A percentile compares a stretch with the other conserved stretches of the same genome.
phyloP scores from a whole-genome alignment of 179 eudicot genomes.

The Silene noctiflora region DNA sequence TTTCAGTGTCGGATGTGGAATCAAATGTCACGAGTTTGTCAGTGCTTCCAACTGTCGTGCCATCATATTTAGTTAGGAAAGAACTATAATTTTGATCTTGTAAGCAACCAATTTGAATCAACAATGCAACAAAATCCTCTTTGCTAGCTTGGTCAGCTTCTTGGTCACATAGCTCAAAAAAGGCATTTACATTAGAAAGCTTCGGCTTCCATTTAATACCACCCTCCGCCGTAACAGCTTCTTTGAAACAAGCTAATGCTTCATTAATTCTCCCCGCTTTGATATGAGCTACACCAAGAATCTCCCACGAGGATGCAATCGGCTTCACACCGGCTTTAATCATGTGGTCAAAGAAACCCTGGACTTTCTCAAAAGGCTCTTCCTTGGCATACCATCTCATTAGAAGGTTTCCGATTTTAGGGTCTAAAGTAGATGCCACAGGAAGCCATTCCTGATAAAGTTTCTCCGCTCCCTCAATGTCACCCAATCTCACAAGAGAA shows the following conservation, averaged over 20 bases:
- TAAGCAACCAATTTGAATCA: constrained; percentile 55
- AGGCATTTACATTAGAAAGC: constrained; percentile 36
- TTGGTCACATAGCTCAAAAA: constrained; percentile 53
- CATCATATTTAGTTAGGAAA: constrained; percentile 16
- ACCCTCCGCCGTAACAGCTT: constrained; percentile 46
- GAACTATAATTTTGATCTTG: constrained; percentile 31
- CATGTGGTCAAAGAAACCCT: constrained; percentile 57
- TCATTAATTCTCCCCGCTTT: constrained; percentile 48
- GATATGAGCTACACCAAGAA: constrained; percentile 57
- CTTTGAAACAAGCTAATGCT: constrained; percentile 65
- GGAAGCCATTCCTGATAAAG: constrained; percentile 68
- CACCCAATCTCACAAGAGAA: constrained; percentile 58
- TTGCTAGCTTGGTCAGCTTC: constrained; percentile 46
- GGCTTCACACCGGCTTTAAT: constrained; percentile 59
- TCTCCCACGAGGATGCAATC: constrained; percentile 68
- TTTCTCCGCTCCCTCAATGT: constrained; percentile 67
- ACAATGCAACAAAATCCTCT: constrained; percentile 45
- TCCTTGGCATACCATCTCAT: constrained; percentile 55
- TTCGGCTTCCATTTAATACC: constrained; percentile 63
- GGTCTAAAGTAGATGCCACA: constrained; percentile 49
- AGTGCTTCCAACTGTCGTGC: constrained; percentile 6
- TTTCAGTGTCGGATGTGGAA: constrained; percentile 3
- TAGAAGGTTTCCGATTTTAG: constrained; percentile 62
- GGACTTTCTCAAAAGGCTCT: constrained; percentile 53
- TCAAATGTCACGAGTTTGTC: background rate